Evolutionary conservation across 352 stramenopile species (phyloP).

Genomic region (Phytopythium sindhum): DNA sequence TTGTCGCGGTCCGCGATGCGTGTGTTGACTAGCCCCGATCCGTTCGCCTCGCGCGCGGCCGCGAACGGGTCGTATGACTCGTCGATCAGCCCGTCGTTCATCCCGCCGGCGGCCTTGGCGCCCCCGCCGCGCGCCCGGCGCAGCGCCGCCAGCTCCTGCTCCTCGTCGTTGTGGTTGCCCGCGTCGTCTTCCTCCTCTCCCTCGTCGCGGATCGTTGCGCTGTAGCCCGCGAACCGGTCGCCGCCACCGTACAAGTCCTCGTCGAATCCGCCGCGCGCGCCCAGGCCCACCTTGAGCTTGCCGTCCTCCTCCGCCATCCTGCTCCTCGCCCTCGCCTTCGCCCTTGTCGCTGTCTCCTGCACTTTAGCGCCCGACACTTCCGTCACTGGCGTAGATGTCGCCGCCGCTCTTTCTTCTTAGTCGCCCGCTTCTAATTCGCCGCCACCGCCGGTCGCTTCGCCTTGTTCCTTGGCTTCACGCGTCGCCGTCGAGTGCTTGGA

Average conservation of each 20-base stretch:
- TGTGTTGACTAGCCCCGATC: constrained; percentile 92
- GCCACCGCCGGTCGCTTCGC: not conserved
- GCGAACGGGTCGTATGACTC: constrained; percentile 90
- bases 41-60: constrained; percentile 73
- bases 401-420: not conserved
- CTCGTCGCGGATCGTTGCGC: constrained; percentile 50
- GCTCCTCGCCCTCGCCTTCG: not conserved
- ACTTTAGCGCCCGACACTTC: not conserved
- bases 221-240: constrained; percentile 64
- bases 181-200: constrained; percentile 50
- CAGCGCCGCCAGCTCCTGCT: constrained; percentile 27
- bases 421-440: not conserved
- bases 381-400: too few species aligned
- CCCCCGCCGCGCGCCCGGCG: constrained; percentile 15
- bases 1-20: constrained; percentile 93
- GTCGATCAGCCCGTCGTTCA: constrained; percentile 62
- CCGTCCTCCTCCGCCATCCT: constrained; percentile 38
- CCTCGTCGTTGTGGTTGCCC: constrained; percentile 27
- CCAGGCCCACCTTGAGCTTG: constrained; percentile 35
- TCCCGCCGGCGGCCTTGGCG: not conserved
- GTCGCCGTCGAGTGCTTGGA: constrained; percentile 2
- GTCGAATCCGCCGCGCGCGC: constrained; percentile 69
- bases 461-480: not conserved
- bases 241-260: constrained; percentile 63
- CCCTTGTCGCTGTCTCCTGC: not conserved